Evolutionary conservation across 139 green algal species (phyloP).

Genomic region (Asterochloris erici): DNA sequence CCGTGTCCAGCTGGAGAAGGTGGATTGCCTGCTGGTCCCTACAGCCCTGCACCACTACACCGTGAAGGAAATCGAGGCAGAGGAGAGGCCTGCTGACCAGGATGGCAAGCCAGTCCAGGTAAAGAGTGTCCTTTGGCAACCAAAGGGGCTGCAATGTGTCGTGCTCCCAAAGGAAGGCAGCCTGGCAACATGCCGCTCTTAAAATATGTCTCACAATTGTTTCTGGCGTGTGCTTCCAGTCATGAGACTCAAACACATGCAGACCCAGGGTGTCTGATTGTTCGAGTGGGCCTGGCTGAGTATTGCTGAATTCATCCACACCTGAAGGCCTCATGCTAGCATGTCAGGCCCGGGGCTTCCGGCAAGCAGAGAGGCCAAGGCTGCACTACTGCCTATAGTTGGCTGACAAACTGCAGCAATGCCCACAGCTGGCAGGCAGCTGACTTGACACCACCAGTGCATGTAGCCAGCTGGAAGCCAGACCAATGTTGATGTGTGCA

Average conservation of each 20-base stretch:
- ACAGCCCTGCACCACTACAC: slow-evolving; percentile 75
- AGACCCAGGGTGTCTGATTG: not conserved
- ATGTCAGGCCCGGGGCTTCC: too few relatives aligned
- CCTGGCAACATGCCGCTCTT: not conserved
- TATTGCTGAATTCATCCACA: not conserved
- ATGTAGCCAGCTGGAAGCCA: too few relatives aligned
- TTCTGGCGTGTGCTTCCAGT: not conserved
- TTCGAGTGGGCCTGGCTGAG: not conserved
- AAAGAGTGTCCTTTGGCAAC: too few relatives aligned
- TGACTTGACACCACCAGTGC: too few relatives aligned
- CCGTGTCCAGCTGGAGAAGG: slow-evolving; percentile 38
- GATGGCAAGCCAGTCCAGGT: not conserved
- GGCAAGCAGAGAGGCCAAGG: too few relatives aligned
- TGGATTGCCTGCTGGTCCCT: slow-evolving; percentile 72
- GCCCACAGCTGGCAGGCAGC: too few relatives aligned
- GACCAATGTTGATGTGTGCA: not conserved
- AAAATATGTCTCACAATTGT: not conserved
- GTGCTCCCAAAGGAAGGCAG: not conserved
- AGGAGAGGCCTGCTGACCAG: slow-evolving; percentile 37
- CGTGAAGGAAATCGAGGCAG: slow-evolving; percentile 42
- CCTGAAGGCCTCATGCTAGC: not conserved
- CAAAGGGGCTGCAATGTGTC: too few relatives aligned
- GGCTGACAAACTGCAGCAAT: too few relatives aligned
- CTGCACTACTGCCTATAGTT: too few relatives aligned
- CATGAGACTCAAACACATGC: not conserved